A percentile compares a stretch with the other conserved stretches of the same genome.
Evolutionary conservation across 1,139 yeast species (phyloP).

Genomic region (Nadsonia starkeyi-henricii): DNA sequence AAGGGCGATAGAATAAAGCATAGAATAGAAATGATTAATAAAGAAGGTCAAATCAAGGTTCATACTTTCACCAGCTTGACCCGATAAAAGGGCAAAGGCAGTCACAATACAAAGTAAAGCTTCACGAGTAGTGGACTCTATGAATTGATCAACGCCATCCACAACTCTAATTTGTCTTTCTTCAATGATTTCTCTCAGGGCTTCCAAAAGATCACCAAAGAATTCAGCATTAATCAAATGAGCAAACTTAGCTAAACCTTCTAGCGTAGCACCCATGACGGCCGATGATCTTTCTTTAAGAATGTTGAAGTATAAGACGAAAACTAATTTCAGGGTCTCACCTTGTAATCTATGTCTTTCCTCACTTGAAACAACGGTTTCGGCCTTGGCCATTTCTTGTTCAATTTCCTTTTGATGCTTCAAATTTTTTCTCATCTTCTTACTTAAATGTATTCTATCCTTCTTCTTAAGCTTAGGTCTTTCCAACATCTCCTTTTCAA

Average conservation of each 20-base stretch:
- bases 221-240: constrained; percentile 86
- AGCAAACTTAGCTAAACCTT: constrained; percentile 82
- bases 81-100: constrained; percentile 72
- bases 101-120: constrained; percentile 74
- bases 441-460: constrained; percentile 78
- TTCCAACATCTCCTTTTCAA: constrained; percentile 31
- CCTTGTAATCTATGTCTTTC: constrained; percentile 79
- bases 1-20: constrained; percentile 51
- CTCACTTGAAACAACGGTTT: constrained; percentile 72
- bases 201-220: constrained; percentile 83
- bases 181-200: constrained; percentile 60
- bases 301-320: constrained; percentile 64
- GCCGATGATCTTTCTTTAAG: constrained; percentile 48
- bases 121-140: constrained; percentile 41
- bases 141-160: constrained; percentile 28
- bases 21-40: constrained; percentile 54
- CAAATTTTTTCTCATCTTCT: constrained; percentile 73
- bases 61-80: constrained; percentile 41
- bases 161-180: constrained; percentile 27
- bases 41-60: constrained; percentile 35
- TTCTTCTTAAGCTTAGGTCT: constrained; percentile 54
- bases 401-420: constrained; percentile 81
- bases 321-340: constrained; percentile 58
- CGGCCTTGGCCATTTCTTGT: constrained; percentile 78
- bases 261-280: constrained; percentile 78